Percentiles rank a stretch among this genome's conserved stretches.
Evolutionary conservation across 2,329 filamentous ascomycete genomes (phyloP).

Genomic region (Sarocladium oryzae): DNA sequence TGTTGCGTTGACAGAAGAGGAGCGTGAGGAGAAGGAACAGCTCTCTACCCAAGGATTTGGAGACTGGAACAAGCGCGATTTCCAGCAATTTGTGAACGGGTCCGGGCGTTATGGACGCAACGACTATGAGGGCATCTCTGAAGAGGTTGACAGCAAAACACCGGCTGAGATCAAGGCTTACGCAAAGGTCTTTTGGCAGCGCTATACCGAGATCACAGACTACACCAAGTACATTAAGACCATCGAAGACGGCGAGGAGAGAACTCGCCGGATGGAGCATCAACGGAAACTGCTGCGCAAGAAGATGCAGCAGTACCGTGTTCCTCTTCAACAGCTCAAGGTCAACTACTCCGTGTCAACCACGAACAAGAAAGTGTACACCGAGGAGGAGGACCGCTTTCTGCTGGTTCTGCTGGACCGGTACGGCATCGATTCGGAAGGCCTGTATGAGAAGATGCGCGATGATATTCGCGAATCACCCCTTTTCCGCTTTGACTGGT

Average conservation of each 20-base stretch:
- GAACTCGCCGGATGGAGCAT: constrained; percentile 79
- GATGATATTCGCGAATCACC: constrained; percentile 94
- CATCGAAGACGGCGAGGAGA: constrained; percentile 90
- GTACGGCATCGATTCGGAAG: constrained; percentile 85
- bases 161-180: constrained; percentile 82
- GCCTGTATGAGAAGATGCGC: constrained; percentile 88
- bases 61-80: constrained; percentile 95
- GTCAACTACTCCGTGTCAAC: constrained; percentile 99
- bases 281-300: constrained; percentile 89
- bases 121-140: constrained; percentile 77
- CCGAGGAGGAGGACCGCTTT: constrained; percentile 95
- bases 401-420: constrained; percentile 88
- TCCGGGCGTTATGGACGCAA: constrained; percentile 86
- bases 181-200: constrained; percentile 93
- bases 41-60: constrained; percentile 82
- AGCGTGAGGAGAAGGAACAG: constrained; percentile 77
- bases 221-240: constrained; percentile 83
- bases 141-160: constrained; percentile 87
- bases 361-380: constrained; percentile 99
- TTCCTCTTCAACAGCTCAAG: constrained; percentile 94
- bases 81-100: constrained; percentile 95
- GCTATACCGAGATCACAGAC: constrained; percentile 84
- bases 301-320: constrained; percentile 96
- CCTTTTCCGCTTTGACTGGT: constrained; percentile 98
- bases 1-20: constrained; percentile 78